These are phyloP conservation scores for Geotrichum phurueaensis DNA, from an alignment of 1,139 yeast species.

Conservation along the genomic window DNA sequence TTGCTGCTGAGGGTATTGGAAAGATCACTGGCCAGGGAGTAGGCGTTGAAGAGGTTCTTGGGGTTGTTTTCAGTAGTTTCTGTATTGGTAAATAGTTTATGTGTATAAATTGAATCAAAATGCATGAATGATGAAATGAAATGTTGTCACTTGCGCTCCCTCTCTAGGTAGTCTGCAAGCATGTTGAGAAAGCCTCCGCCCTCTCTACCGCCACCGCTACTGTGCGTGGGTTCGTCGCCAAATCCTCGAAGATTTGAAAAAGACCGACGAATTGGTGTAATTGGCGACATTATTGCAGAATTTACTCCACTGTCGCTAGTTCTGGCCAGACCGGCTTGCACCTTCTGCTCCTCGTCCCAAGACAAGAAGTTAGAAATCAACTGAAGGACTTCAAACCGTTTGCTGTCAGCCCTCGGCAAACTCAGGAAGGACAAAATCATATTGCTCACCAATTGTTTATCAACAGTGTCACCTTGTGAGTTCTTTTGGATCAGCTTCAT, in stretches of 20 bases:
- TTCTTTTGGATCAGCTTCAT: conserved; percentile 70
- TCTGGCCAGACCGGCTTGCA: conserved; percentile 73
- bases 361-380: conserved; percentile 73
- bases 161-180: conserved; percentile 86
- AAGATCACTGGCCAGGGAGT: conserved; percentile 85
- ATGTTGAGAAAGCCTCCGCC: conserved; percentile 66
- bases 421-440: conserved; percentile 76
- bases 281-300: neutral
- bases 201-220: conserved; percentile 27
- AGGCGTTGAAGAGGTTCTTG: conserved; percentile 85
- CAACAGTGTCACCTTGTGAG: conserved; percentile 68
- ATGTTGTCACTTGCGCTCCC: conserved; percentile 39
- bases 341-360: conserved; percentile 81
- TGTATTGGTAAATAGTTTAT: conserved; percentile 75
- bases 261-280: conserved; percentile 19
- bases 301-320: conserved; percentile 4
- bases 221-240: conserved; percentile 20
- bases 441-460: conserved; percentile 81
- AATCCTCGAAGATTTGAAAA: neutral
- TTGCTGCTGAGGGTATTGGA: conserved; percentile 82
- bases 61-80: conserved; percentile 83
- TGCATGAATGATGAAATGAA: neutral
- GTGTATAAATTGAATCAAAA: neutral
- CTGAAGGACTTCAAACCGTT: conserved; percentile 85
- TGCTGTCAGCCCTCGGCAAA: conserved; percentile 86